Conservation (phyloP, 139 green algal genomes). For the Yamagishiella unicocca region DNA sequence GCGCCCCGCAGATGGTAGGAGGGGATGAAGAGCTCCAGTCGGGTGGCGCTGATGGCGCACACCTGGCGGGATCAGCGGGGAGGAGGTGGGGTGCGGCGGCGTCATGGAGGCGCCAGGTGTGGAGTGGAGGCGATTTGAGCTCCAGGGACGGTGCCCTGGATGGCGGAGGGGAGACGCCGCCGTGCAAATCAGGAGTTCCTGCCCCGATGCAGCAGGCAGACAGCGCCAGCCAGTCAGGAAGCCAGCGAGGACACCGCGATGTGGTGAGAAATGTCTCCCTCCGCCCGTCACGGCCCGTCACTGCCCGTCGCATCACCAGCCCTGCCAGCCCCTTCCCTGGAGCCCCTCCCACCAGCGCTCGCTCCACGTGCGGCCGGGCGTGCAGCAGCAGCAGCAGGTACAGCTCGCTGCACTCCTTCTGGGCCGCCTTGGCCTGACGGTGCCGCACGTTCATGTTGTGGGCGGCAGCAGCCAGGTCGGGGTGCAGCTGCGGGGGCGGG, state of each 20-base stretch:
- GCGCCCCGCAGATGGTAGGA: conserved; percentile 66
- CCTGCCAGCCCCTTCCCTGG: too few species aligned
- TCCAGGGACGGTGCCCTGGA: too few species aligned
- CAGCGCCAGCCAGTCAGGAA: too few species aligned
- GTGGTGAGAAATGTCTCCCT: too few species aligned
- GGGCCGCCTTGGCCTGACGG: conserved; percentile 68
- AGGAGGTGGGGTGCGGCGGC: not conserved
- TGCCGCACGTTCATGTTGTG: conserved; percentile 75
- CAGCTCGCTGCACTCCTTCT: conserved; percentile 77
- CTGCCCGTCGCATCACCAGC: too few species aligned
- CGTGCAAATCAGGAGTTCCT: too few species aligned
- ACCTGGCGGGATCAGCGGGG: conserved; percentile 10
- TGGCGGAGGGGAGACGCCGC: too few species aligned
- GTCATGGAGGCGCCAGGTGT: not conserved
- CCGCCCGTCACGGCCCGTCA: too few species aligned
- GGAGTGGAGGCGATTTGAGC: not conserved
- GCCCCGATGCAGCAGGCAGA: too few species aligned
- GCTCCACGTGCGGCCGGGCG: conserved; percentile 65
- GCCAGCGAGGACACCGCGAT: too few species aligned
- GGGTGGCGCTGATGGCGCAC: conserved; percentile 6
- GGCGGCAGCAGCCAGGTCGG: conserved; percentile 58
- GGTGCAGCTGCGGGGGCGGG: conserved; percentile 45
- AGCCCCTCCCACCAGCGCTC: conserved; percentile 64
- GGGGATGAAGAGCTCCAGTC: conserved; percentile 72
- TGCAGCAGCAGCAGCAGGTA: conserved; percentile 82